Evolutionary conservation across 352 stramenopile genomes (phyloP), one percentile per base, ranked within the genome.

Genomic region (Phytophthora pseudosyringae): DNA sequence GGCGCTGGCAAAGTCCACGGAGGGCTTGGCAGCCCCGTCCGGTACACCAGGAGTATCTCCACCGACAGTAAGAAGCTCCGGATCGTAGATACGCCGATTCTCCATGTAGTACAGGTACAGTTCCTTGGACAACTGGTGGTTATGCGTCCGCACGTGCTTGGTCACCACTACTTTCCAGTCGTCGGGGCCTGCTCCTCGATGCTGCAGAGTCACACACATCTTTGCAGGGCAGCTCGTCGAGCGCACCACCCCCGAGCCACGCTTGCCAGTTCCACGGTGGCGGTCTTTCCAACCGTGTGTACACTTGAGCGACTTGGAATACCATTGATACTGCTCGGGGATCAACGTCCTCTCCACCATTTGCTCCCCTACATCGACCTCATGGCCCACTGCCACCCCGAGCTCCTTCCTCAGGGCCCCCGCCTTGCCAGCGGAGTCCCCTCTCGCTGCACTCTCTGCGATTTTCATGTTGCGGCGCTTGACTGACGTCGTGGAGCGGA

Each of bases 231-330:
- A 93, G 16, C 82, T 79, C 0, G 84, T 93, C 9, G 81, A 90
- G 2, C 84, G 76, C 13, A 90, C 77, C 2, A 83, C 79, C 3
- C 79, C 75, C 9, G 80, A 76, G 3, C 78, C 71, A n/a, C 84
- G 82, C 64, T 93, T 93, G 0, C 84, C 82, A 26, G 61, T 87
- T 6, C 82, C 79, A 18, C 84, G 80, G 38, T 86, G 73, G 7
- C 84, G 80, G 39, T 87, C 71, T 59, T 91, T 91, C 84, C 84
- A 93, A 5, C 84, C 84, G 61, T 93, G 84, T 5, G 84, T 93
- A 48, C 84, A 93, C 69, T 89, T 88, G 33, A 93, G 73, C 31
- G 84, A 90, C 72, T 93, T 93, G 43, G 84, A 93, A 52, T 93
- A 93, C 84, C 84, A 93, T 45, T 79, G 75, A 58, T 74, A 87